A percentile compares a stretch with the other conserved stretches of the same genome.
These are phyloP conservation scores for Setaria viridis DNA, from an alignment of 202 grass and related monocot genomes.

Conservation along the genomic window DNA sequence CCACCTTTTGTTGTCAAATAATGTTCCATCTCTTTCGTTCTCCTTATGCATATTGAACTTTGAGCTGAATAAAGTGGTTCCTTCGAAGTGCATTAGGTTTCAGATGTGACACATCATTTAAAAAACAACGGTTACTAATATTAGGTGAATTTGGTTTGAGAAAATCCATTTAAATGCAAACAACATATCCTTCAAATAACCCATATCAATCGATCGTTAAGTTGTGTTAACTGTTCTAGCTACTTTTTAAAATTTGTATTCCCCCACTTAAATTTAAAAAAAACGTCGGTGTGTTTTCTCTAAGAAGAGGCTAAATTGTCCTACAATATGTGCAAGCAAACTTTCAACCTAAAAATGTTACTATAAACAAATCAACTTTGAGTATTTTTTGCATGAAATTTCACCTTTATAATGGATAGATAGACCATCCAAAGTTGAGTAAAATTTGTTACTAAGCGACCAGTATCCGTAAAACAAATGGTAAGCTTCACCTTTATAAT, in stretches of 20 bases:
- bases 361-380: not conserved
- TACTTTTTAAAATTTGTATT: not conserved
- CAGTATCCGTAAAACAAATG: too few relatives aligned
- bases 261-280: not conserved
- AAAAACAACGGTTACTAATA: not conserved
- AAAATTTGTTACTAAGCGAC: too few relatives aligned
- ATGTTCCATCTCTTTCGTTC: constrained; percentile 45
- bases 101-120: constrained; percentile 43
- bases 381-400: not conserved
- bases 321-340: not conserved
- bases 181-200: not conserved
- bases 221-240: not conserved
- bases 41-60: not conserved
- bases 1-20: constrained; percentile 45
- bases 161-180: not conserved
- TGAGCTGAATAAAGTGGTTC: constrained; percentile 25
- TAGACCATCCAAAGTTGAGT: not conserved
- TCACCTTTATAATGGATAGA: not conserved
- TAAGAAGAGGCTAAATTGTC: not conserved
- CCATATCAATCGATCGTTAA: not conserved
- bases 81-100: constrained; percentile 50
- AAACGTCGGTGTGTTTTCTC: not conserved
- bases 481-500: too few relatives aligned
- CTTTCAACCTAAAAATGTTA: not conserved
- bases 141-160: constrained; percentile 33